Conservation (phyloP, 306 rosid genomes). For the Carpinus fangiana region DNA sequence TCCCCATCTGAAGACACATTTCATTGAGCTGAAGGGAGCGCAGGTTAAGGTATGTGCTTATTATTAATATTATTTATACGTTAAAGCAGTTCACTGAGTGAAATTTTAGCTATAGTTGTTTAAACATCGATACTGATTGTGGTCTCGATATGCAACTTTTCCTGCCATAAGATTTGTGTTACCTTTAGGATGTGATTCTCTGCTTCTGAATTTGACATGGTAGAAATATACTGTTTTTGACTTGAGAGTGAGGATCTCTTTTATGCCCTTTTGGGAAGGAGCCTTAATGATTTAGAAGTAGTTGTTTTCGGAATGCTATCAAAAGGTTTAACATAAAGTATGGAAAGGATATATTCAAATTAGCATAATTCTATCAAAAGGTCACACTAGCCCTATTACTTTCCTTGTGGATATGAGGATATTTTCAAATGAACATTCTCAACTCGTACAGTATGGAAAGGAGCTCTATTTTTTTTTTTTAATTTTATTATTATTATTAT, state of each 20-base stretch:
- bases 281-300: no score
- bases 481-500: no score
- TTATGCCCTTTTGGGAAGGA: neutral
- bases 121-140: neutral
- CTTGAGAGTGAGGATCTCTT: neutral
- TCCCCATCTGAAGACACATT: conserved; percentile 70
- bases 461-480: neutral
- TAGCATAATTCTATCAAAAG: neutral
- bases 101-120: neutral
- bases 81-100: neutral
- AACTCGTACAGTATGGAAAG: neutral
- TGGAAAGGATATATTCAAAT: no score
- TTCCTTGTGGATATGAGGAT: neutral
- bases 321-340: no score
- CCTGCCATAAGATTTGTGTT: neutral
- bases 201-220: neutral
- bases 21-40: conserved; percentile 92
- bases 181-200: neutral
- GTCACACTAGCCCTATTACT: neutral
- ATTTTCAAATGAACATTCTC: neutral
- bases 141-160: neutral
- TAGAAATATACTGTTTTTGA: neutral
- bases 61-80: neutral
- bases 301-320: neutral
- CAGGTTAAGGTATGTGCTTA: conserved; percentile 80